These are phyloP conservation scores for Trichosanthes cucumerina DNA, from an alignment of 306 rosid species.

Conservation along the genomic window DNA sequence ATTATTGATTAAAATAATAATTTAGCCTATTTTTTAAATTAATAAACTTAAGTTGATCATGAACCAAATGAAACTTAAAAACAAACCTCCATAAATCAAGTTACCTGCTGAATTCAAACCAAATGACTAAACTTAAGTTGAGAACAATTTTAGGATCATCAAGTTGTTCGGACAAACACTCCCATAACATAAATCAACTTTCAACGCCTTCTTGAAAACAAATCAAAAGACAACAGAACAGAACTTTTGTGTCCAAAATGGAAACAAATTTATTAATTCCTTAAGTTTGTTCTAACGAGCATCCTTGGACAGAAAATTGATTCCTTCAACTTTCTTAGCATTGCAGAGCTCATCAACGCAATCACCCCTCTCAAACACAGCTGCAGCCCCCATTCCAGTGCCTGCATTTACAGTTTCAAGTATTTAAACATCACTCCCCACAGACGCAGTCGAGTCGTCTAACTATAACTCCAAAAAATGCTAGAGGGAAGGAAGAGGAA, in stretches of 20 bases:
- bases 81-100: neutral
- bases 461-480: neutral
- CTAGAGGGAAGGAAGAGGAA: neutral
- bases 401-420: conserved; percentile 37
- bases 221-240: neutral
- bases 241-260: neutral
- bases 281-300: conserved; percentile 36
- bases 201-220: neutral
- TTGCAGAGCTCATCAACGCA: conserved; percentile 60
- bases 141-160: neutral
- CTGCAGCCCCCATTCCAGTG: conserved; percentile 98
- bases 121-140: neutral
- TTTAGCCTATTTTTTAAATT: no score
- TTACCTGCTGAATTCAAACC: neutral
- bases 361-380: conserved; percentile 86
- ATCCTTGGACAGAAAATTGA: conserved; percentile 46
- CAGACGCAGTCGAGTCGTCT: neutral
- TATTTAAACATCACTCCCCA: neutral
- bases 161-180: neutral
- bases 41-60: no score
- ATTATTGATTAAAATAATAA: no score
- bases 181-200: neutral
- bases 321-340: conserved; percentile 36
- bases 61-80: no score
- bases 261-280: neutral